Evolutionary conservation across 2,329 filamentous ascomycete species (phyloP).

Genomic region (Cordyceps tenuipes): DNA sequence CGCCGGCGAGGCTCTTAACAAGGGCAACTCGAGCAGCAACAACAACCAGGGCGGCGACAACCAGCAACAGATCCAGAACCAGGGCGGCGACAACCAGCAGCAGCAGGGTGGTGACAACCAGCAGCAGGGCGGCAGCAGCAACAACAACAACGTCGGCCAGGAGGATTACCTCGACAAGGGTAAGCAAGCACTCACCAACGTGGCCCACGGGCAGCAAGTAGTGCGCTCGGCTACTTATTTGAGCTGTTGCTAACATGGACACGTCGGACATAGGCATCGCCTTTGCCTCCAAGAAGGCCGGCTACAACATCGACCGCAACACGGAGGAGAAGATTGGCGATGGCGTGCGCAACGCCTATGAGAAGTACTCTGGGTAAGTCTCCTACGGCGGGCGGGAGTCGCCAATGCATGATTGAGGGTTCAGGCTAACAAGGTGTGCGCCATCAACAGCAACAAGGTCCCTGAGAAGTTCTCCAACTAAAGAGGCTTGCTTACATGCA

Average conservation of each 20-base stretch:
- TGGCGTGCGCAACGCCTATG: conserved; percentile 24
- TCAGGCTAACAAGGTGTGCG: background rate
- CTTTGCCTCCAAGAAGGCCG: conserved; percentile 25
- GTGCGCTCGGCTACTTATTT: background rate
- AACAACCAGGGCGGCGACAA: background rate
- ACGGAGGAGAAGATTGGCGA: conserved; percentile 34
- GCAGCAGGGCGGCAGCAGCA: background rate
- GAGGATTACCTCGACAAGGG: conserved; percentile 33
- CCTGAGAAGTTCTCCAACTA: conserved; percentile 30
- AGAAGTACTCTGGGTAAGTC: conserved; percentile 30
- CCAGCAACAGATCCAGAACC: conserved; percentile 10
- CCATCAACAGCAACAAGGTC: conserved; percentile 19
- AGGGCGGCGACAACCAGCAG: conserved; percentile 6
- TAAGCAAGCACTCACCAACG: conserved; percentile 12
- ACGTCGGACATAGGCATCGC: conserved; percentile 20
- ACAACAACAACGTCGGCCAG: conserved; percentile 12
- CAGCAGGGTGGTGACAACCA: conserved; percentile 7
- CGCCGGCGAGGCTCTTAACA: conserved; percentile 14
- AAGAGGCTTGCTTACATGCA: background rate
- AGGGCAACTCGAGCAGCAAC: conserved; percentile 9
- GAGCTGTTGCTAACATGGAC: background rate
- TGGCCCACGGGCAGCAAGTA: background rate
- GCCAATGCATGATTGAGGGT: background rate
- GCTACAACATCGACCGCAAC: conserved; percentile 24
- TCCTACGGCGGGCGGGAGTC: background rate